Conservation (phyloP, 345 rosid species). For the Conringia planisiliqua region DNA sequence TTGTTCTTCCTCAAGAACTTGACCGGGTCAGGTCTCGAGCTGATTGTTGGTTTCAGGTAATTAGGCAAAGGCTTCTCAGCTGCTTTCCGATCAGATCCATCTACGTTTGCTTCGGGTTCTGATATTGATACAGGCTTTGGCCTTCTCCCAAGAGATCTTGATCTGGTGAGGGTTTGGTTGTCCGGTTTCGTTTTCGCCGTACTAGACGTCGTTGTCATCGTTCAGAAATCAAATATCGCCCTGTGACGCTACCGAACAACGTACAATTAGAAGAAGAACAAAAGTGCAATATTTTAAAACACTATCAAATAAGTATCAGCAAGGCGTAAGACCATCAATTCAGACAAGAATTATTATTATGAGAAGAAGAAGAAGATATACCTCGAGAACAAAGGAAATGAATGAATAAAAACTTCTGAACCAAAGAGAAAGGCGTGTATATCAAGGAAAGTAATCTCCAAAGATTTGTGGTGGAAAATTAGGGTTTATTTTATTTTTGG, state of each 20-base stretch:
- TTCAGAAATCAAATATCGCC: slow-evolving; percentile 13
- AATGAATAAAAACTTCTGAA: slow-evolving; percentile 11
- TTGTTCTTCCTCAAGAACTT: slow-evolving; percentile 39
- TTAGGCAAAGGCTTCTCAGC: slow-evolving; percentile 39
- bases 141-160: slow-evolving; percentile 29
- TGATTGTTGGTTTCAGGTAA: slow-evolving; percentile 59
- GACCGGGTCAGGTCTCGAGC: slow-evolving; percentile 43
- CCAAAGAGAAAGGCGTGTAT: slow-evolving; percentile 29
- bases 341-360: neutral
- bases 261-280: neutral
- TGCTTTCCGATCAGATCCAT: slow-evolving; percentile 28
- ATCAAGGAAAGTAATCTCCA: slow-evolving; percentile 32
- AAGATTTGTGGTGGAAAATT: slow-evolving; percentile 25
- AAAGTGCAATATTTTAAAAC: neutral
- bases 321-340: neutral
- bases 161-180: slow-evolving; percentile 39
- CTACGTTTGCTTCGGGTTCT: slow-evolving; percentile 14
- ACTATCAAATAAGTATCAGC: neutral
- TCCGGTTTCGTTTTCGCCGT: slow-evolving; percentile 20
- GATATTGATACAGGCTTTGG: slow-evolving; percentile 13
- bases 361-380: slow-evolving; percentile 6
- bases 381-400: slow-evolving; percentile 27
- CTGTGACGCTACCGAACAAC: neutral
- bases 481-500: slow-evolving; percentile 31
- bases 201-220: slow-evolving; percentile 42